Evolutionary conservation across 1,139 yeast genomes (phyloP), one percentile per base, ranked within the genome.

Genomic region (Candida smagusa): DNA sequence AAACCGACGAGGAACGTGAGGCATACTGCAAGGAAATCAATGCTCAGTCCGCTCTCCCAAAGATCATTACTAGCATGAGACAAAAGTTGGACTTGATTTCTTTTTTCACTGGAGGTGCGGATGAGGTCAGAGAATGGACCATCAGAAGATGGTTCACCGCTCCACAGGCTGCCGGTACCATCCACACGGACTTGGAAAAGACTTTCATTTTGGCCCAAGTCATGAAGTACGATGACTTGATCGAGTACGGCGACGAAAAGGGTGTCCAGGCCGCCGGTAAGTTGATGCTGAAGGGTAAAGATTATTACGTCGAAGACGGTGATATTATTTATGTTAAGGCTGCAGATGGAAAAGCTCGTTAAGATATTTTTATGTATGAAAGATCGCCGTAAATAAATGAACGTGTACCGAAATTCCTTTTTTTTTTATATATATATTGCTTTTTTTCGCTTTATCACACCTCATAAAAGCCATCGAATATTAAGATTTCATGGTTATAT

Each of bases 221-320:
- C 38, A 68, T 65, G 46, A 68, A 65, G 49, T 72, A 68, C 52
- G 65, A 68, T 31, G 77, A 72, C 50, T 73, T 89, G 54, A 63
- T 87, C 38, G 97, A 92, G 71, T 74, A 68, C 49, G 87, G 84
- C 50, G 95, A 86, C 58, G 98, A 92, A 63, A 71, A 72, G 42
- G 77, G 87, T 39, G 96, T 90, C 55, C 85, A 84, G 68, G 84
- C 97, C 42, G 90, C 90, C 44, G 98, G 98, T 69, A 92, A 92
- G 69, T 79, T 92, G 59, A 66, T 79, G 65, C 86, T 78, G 61
- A 92, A 92, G 81, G 99, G 99, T 77, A 94, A 92, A 68, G 97
- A 90, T 51, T 92, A 94, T 61, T 92, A 80, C 47, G 96, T 94
- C 47, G 90, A 83, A 63, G 77, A 71, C 52, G 77, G 97, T 63